Base-by-base conservation (phyloP, 345 rosid genomes). In the Arabis alpina region DNA sequence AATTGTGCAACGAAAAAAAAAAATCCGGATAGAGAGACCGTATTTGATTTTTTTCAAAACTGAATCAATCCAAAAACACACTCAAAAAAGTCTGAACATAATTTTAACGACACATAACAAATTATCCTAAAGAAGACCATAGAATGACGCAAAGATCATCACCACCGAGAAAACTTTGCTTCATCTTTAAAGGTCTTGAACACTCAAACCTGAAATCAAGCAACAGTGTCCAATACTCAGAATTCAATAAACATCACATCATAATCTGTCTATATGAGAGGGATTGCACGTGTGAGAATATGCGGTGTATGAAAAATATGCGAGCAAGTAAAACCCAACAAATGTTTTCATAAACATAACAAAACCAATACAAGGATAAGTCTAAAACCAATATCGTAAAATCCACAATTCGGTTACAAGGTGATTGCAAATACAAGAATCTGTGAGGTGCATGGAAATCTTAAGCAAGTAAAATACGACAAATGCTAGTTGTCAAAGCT, bases 201-300 rank as follows among this genome's bases (percentile, higher is more conserved):
- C 96, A 10, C 73, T 88, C 86, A 92, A 84, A 89, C 96, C 96
- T 92, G 89, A 75, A 80, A 47, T 63, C 5, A 3, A 10, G 13
- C 25, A 25, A 64, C 27, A 42, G 19, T 37, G 25, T 36, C 16
- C 6, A 15, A 10, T 8, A 6, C 19, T 49, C 4, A 43, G 16
- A 15, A 40, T 16, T 36, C 13, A 55, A 8, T 19, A 60, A 4
- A 10, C 56, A 47, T 45, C 40, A 34, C 16, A 24, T 28, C n/a
- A 10, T 4, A 11, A 3, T 0, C 0, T 3, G 13, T 23, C 4
- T 14, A 32, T 1, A 4, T 4, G 13, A 39, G 25, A 56, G 23
- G 0, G 23, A 19, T 4, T 32, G 19, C 16, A 44, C 39, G 45
- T 8, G 14, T 56, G 41, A 37, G 15, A 16, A 1, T 2, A 8